A percentile compares a stretch with the other conserved stretches of the same genome.
Evolutionary conservation across 371 early-diverging fungal genomes (phyloP).

Genomic region (Rhizopus stolonifer): DNA sequence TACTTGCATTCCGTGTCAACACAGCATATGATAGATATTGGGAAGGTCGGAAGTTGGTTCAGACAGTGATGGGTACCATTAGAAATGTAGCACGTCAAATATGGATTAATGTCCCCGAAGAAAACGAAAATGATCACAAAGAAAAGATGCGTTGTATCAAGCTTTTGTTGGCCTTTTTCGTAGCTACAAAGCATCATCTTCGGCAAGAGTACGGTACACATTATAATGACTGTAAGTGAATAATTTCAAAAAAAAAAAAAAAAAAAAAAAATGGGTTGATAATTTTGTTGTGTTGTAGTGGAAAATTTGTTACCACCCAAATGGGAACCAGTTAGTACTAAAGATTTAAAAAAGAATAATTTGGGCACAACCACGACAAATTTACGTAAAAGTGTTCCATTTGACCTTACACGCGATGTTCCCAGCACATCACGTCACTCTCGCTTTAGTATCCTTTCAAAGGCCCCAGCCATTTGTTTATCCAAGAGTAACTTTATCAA

Average conservation of each 20-base stretch:
- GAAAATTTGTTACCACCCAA: conserved; percentile 47
- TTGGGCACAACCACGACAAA: neutral
- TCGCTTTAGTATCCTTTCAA: neutral
- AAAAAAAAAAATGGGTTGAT: too few species aligned
- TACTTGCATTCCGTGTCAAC: conserved; percentile 81
- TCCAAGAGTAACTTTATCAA: conserved; percentile 26
- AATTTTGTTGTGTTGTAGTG: conserved; percentile 22
- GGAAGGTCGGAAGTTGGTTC: conserved; percentile 72
- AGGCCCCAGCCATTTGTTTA: conserved; percentile 5
- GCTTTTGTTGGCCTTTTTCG: conserved; percentile 68
- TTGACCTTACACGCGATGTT: neutral
- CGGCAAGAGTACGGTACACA: conserved; percentile 65
- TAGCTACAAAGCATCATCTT: conserved; percentile 71
- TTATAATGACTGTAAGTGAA: conserved; percentile 45
- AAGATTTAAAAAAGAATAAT: neutral
- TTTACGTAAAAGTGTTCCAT: neutral
- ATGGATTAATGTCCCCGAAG: conserved; percentile 61
- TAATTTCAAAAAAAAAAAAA: too few species aligned
- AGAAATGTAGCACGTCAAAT: conserved; percentile 65
- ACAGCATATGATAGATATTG: conserved; percentile 78
- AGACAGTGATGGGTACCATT: conserved; percentile 55
- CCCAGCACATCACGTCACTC: neutral
- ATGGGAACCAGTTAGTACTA: conserved; percentile 25
- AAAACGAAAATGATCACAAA: conserved; percentile 43
- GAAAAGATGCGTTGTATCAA: conserved; percentile 74